Evolutionary conservation across 345 rosid genomes (phyloP).

Genomic region (Sapria himalayana): DNA sequence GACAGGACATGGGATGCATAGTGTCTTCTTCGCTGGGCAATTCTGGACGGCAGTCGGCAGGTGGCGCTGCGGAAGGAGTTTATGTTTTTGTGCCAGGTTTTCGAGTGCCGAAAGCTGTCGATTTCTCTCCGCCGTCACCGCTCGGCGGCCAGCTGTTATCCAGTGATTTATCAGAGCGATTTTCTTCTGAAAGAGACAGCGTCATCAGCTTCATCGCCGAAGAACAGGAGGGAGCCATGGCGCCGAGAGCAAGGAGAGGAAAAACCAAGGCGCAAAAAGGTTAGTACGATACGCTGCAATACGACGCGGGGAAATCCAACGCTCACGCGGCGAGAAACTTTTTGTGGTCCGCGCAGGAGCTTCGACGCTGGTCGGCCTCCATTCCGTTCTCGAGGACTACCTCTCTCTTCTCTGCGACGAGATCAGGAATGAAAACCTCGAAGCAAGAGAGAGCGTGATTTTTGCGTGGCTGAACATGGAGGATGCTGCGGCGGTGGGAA

Average conservation of each 20-base stretch:
- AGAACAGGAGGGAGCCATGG: constrained; percentile 88
- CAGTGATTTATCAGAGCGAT: constrained; percentile 49
- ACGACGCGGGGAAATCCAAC: no score
- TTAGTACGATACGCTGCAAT: constrained; percentile 9
- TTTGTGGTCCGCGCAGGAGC: constrained; percentile 28
- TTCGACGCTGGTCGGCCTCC: constrained; percentile 84
- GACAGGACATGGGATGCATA: constrained; percentile 67
- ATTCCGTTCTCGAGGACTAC: constrained; percentile 92
- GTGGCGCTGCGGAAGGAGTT: constrained; percentile 77
- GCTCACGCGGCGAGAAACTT: no score
- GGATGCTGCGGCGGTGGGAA: constrained; percentile 72
- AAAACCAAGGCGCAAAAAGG: constrained; percentile 94
- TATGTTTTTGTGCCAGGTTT: constrained; percentile 84
- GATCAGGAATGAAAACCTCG: constrained; percentile 77
- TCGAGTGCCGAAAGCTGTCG: constrained; percentile 77
- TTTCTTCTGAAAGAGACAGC: constrained; percentile 77
- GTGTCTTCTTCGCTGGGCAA: constrained; percentile 67
- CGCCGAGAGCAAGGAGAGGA: constrained; percentile 79
- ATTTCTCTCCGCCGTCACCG: constrained; percentile 43
- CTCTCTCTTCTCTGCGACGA: constrained; percentile 73
- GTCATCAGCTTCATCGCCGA: constrained; percentile 94
- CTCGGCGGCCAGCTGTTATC: constrained; percentile 58
- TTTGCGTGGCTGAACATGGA: constrained; percentile 92
- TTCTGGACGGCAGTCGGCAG: constrained; percentile 61
- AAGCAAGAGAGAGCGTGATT: constrained; percentile 51